Base-by-base conservation (phyloP, 2,329 filamentous ascomycete species). In the Hypoxylon sp. region DNA sequence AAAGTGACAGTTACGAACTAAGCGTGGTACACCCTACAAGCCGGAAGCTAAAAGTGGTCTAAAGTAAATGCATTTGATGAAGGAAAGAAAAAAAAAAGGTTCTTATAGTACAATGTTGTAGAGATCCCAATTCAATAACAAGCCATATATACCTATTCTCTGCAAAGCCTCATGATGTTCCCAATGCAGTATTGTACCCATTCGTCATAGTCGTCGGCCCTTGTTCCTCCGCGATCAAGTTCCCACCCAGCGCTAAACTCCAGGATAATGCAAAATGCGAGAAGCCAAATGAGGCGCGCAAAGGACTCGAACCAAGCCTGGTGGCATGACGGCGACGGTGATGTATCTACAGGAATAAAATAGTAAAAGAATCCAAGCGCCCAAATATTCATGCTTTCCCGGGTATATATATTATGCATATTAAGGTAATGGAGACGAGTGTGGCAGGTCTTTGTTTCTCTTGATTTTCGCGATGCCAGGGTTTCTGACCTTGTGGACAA, bases 401-500 rank as follows among this genome's bases (percentile, higher is more conserved):
- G 59, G 39, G 55, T 46, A 44, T 69, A 50, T 71, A 74, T 59
- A 68, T 69, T 69, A 74, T 58, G 67, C 67, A 63, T 73, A 39
- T 77, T 58, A 79, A 46, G 78, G 78, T 39, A 79, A 74, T 10
- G 78, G 77, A 47, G 77, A 76, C 17, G 77, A 77, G 61, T 79
- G 78, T 17, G 78, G 78, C 63, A 61, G 44, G 17, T 75, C 70
- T 61, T 78, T 78, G 46, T 75, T 77, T 66, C 74, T 78, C 31
- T 69, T 73, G 19, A 74, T 74, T 76, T 77, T 82, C 81, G 73
- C 70, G 1, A 81, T 72, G 19, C 87, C 86, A 68, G 89, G 84
- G 71, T 85, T 86, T 76, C 86, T 85, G 31, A 92, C 86, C 76
- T 90, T 92, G 84, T 93, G 92, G 68, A 94, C 84, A 77, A 94